Conservation (phyloP, 1,284 basidiomycete genomes). For the Uromyces viciae-fabae region DNA sequence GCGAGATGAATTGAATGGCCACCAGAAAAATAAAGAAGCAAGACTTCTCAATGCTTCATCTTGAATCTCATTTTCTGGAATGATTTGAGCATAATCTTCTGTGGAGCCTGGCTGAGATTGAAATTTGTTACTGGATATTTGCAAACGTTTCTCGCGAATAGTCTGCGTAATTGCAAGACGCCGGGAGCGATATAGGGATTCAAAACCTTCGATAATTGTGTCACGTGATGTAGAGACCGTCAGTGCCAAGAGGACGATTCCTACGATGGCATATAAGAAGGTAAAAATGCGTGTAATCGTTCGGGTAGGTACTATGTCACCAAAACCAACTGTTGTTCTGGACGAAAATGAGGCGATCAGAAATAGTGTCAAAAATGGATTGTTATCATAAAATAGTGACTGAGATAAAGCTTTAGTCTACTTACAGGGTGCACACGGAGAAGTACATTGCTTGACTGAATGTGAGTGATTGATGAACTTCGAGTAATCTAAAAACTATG, state of each 20-base stretch:
- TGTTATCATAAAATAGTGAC: background rate
- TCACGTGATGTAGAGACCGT: constrained; percentile 32
- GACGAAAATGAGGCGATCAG: background rate
- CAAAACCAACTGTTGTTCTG: constrained; percentile 44
- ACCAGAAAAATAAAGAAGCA: no score
- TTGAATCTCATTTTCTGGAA: background rate
- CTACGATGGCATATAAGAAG: constrained; percentile 40
- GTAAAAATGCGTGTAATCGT: constrained; percentile 21
- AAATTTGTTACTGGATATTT: constrained; percentile 14
- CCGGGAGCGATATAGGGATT: constrained; percentile 3
- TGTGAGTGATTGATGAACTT: background rate
- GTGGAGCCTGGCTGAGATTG: background rate
- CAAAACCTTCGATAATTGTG: constrained; percentile 39
- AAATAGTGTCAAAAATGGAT: background rate
- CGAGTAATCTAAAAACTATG: constrained; percentile 16
- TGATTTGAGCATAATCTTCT: constrained; percentile 2
- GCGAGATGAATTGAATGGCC: no score
- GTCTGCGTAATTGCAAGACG: constrained; percentile 8
- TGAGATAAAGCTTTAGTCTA: background rate
- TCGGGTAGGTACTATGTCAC: constrained; percentile 35
- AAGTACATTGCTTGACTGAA: constrained; percentile 43
- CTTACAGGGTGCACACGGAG: constrained; percentile 39
- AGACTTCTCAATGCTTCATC: no score
- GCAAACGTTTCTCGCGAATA: background rate
- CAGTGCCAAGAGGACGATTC: constrained; percentile 24